Evolutionary conservation across 495 filamentous ascomycete species (phyloP), one percentile per base, ranked within the genome.

Genomic region (Glonium stellatum): DNA sequence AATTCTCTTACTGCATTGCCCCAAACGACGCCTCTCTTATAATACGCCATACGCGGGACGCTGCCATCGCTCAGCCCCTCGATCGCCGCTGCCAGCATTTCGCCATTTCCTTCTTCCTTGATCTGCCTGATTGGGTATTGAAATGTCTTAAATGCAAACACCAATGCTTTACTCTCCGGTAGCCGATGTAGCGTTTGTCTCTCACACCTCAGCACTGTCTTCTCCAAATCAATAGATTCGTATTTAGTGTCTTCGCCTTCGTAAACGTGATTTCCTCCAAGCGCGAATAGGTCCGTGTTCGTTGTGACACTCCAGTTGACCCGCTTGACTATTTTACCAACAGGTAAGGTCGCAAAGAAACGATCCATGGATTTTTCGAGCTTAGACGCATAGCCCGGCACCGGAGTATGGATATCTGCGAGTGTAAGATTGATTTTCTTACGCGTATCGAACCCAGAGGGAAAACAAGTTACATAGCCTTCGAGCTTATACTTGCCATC

Each of bases 61-160:
- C 79, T 91, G 5, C 88, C 88, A 53, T 66, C 71, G 58, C 79
- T 80, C 66, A 92, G 68, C 4, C 89, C 89, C 63, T 90, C 87
- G 67, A 92, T 85, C 0, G 87, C 88, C 15, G 73, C 70, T 0
- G 85, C 87, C 31, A 95, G 70, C 27, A 83, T 79, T 67, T 82
- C 78, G 12, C 63, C 71, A 0, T 82, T 84, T 3, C 87, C 87
- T 63, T 92, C 88, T 5, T 76, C 80, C 71, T 84, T 89, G 59
- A 96, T 78, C 18, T 86, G 76, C 15, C 66, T 63, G 1, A 96
- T 64, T 3, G 84, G 79, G 67, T 90, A 91, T 39, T 84, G 69
- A 71, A 91, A 93, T 10, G 87, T 93, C 72, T 92, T 89, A 70
- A 93, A 86, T 34, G 77, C 81, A 70, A 95, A 92, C 0, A 92